Evolutionary conservation across 345 rosid genomes (phyloP).

Genomic region (Gossypium longicalyx): DNA sequence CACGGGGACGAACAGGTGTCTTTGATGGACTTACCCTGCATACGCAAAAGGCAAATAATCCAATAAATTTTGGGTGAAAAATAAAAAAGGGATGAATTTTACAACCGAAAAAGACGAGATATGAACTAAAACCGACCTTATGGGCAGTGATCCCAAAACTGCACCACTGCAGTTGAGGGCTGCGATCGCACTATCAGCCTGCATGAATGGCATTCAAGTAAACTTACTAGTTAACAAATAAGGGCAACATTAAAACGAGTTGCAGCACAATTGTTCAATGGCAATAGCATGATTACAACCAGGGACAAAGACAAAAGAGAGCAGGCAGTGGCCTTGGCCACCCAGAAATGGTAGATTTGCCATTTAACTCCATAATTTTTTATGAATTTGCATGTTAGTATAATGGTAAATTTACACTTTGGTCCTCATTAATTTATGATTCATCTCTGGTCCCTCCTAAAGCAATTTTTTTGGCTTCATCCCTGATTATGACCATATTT

Average conservation of each 20-base stretch:
- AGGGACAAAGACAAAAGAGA: no score
- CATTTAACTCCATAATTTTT: no score
- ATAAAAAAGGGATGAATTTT: neutral
- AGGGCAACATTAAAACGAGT: neutral
- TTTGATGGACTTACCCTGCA: constrained; percentile 98
- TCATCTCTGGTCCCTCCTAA: no score
- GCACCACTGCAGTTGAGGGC: constrained; percentile 94
- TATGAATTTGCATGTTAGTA: no score
- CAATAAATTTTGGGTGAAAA: neutral
- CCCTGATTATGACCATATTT: neutral
- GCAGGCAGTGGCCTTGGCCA: no score
- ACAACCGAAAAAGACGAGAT: neutral
- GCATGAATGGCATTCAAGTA: constrained; percentile 16
- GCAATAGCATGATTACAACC: neutral
- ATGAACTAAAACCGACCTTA: constrained; percentile 46
- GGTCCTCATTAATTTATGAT: no score
- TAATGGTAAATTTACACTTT: no score
- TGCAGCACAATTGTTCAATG: neutral
- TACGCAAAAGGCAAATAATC: neutral
- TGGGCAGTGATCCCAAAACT: constrained; percentile 69
- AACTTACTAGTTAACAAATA: neutral
- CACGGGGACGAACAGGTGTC: constrained; percentile 91
- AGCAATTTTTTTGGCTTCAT: no score
- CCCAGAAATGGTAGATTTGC: no score
- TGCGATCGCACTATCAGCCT: constrained; percentile 97